Percentiles rank a stretch among this genome's conserved stretches.
phyloP scores from a whole-genome alignment of 192 early-diverging fungal species.

The Coemansia furcata region DNA sequence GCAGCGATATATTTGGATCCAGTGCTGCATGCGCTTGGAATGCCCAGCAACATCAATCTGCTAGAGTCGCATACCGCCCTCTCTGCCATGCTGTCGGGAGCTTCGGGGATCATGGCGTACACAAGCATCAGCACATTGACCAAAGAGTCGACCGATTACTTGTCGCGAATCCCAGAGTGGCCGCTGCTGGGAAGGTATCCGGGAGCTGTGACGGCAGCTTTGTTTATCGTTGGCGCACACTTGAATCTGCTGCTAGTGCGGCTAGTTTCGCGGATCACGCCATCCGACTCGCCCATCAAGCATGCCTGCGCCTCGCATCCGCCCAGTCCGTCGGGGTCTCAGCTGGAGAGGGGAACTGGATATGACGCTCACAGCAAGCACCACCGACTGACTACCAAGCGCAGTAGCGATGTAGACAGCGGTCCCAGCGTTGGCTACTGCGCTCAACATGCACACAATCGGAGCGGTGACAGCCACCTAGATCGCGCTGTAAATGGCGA shows the following conservation, averaged over 20 bases:
- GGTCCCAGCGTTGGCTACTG: background rate
- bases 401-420: background rate
- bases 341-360: background rate
- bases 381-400: background rate
- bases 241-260: slow-evolving; percentile 35
- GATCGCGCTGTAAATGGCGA: background rate
- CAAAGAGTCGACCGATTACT: slow-evolving; percentile 32
- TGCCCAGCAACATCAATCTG: slow-evolving; percentile 21
- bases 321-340: slow-evolving; percentile 17
- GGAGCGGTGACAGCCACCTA: slow-evolving; percentile 1
- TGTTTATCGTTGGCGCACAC: slow-evolving; percentile 34
- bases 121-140: slow-evolving; percentile 44
- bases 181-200: slow-evolving; percentile 12
- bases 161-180: slow-evolving; percentile 9
- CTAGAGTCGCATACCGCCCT: slow-evolving; percentile 47
- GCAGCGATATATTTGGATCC: slow-evolving; percentile 46
- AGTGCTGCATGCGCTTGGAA: slow-evolving; percentile 32
- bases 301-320: slow-evolving; percentile 44
- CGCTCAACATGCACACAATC: background rate
- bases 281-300: slow-evolving; percentile 39
- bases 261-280: slow-evolving; percentile 27
- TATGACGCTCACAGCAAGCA: background rate
- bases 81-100: slow-evolving; percentile 34
- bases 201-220: slow-evolving; percentile 19
- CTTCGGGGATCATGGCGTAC: slow-evolving; percentile 50